A percentile compares a stretch with the other conserved stretches of the same genome.
phyloP scores from a whole-genome alignment of 306 rosid species.

The Rubus parviflorus region DNA sequence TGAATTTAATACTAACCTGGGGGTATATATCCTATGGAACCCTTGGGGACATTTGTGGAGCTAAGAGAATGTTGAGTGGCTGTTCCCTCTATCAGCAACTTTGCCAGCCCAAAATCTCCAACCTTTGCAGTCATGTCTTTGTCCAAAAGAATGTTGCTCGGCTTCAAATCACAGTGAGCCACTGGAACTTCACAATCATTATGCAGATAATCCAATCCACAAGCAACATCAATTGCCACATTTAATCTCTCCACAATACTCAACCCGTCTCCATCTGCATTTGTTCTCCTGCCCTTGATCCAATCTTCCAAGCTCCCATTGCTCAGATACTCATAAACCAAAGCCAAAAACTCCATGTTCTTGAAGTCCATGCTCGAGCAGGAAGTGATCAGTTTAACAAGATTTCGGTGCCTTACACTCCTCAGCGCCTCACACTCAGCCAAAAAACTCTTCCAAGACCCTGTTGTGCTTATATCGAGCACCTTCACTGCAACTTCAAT shows the following conservation, averaged over 20 bases:
- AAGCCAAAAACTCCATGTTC: constrained; percentile 60
- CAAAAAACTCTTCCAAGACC: constrained; percentile 60
- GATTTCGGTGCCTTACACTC: constrained; percentile 64
- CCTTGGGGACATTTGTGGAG: constrained; percentile 55
- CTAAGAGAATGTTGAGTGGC: constrained; percentile 38
- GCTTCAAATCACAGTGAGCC: constrained; percentile 81
- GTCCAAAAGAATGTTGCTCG: constrained; percentile 67
- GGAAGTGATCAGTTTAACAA: constrained; percentile 66
- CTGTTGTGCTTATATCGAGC: constrained; percentile 42
- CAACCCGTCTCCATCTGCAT: constrained; percentile 45
- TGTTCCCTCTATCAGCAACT: constrained; percentile 44
- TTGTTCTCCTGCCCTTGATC: constrained; percentile 50
- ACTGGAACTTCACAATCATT: constrained; percentile 61
- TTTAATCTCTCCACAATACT: constrained; percentile 59
- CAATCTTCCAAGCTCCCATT: constrained; percentile 80
- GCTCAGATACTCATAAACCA: constrained; percentile 60
- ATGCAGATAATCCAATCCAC: constrained; percentile 67
- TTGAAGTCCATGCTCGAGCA: constrained; percentile 69
- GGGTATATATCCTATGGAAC: constrained; percentile 83
- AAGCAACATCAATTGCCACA: constrained; percentile 59
- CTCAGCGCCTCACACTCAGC: constrained; percentile 73
- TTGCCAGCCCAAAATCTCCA: constrained; percentile 82
- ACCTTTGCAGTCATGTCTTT: constrained; percentile 65
- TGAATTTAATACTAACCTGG: constrained; percentile 49
- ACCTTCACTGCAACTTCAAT: constrained; percentile 63